phyloP scores from a whole-genome alignment of 2,329 filamentous ascomycete species.

The Trematosphaeria pertusa region DNA sequence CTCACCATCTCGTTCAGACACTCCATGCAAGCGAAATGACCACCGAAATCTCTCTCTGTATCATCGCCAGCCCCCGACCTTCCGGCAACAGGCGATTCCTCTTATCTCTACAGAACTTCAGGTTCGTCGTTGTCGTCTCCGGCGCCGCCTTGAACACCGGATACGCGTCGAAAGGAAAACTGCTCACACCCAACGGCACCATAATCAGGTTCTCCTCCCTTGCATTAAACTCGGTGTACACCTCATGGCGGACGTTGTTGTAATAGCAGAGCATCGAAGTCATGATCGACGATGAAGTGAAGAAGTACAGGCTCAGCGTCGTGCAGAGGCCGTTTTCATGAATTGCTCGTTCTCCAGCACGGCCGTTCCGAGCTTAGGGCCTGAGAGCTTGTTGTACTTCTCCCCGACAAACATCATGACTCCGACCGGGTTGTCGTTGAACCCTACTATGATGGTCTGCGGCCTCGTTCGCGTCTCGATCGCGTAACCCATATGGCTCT shows the following conservation, averaged over 20 bases:
- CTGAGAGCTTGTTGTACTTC: conserved; percentile 51
- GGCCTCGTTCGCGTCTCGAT: conserved; percentile 53
- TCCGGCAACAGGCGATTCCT: background rate
- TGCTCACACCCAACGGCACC: conserved; percentile 48
- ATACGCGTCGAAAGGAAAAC: conserved; percentile 47
- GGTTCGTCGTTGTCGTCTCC: conserved; percentile 47
- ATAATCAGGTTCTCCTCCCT: conserved; percentile 46
- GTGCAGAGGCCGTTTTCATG: conserved; percentile 38
- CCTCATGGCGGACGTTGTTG: conserved; percentile 48
- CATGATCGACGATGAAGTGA: conserved; percentile 47
- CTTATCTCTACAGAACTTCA: conserved; percentile 45
- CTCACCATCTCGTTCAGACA: conserved; percentile 30
- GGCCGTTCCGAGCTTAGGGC: conserved; percentile 34
- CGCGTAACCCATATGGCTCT: conserved; percentile 52
- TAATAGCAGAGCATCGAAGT: conserved; percentile 48
- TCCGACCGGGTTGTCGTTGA: conserved; percentile 54
- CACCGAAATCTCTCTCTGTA: conserved; percentile 27
- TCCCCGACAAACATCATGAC: conserved; percentile 55
- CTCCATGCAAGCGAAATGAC: conserved; percentile 38
- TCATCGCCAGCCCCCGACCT: conserved; percentile 7
- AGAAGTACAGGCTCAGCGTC: conserved; percentile 44
- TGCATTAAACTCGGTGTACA: conserved; percentile 47
- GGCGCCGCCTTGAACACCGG: conserved; percentile 42
- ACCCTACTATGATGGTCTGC: conserved; percentile 52
- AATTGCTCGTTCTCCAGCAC: conserved; percentile 38